Conservation (phyloP, 169 alveolate genomes). For the Plasmodium gallinaceum region DNA sequence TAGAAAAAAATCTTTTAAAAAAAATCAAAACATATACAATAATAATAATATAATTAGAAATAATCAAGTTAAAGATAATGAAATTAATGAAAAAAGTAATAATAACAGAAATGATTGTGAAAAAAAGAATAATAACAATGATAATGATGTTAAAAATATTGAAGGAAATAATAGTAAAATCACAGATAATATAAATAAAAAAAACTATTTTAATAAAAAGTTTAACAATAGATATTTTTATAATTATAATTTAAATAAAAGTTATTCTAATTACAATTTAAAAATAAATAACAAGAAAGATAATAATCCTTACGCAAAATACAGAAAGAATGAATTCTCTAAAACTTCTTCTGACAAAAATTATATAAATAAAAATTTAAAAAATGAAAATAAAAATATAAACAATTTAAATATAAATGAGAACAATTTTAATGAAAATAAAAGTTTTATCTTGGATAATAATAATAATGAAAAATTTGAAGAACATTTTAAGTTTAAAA, state of each 20-base stretch:
- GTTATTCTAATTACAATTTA: conserved; percentile 18
- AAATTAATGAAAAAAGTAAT: background rate
- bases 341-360: conserved; percentile 1
- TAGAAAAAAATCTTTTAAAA: too few species aligned
- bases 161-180: background rate
- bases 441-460: background rate
- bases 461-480: conserved; percentile 23
- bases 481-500: conserved; percentile 21
- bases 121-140: background rate
- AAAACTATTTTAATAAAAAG: background rate
- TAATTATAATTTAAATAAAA: conserved; percentile 13
- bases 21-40: too few species aligned
- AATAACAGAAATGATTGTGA: background rate
- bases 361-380: background rate
- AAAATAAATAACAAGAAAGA: background rate
- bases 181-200: background rate
- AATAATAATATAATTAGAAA: background rate
- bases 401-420: conserved; percentile 13
- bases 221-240: background rate
- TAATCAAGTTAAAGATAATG: background rate
- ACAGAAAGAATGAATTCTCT: background rate
- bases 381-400: background rate
- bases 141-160: background rate
- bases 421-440: background rate
- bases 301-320: background rate